Percentiles rank a stretch among this genome's conserved stretches.
Conservation (phyloP, 148 eudicot genomes). For the Heliosperma pusillum region DNA sequence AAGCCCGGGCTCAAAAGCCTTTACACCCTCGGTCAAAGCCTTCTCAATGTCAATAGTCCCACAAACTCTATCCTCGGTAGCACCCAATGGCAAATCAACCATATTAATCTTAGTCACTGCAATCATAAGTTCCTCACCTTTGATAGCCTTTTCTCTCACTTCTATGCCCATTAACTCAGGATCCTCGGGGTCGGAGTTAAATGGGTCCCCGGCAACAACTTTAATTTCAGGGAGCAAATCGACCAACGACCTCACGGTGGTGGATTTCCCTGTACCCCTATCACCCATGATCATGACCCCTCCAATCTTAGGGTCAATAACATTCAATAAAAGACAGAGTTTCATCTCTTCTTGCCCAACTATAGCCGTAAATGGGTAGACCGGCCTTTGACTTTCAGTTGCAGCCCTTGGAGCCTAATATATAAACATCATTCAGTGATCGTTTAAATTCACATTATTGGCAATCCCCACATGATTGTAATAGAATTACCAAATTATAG, state of each 20-base stretch:
- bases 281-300: slow-evolving; percentile 99
- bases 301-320: slow-evolving; percentile 95
- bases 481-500: neutral
- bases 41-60: slow-evolving; percentile 96
- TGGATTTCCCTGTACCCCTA: slow-evolving; percentile 93
- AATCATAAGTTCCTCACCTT: slow-evolving; percentile 63
- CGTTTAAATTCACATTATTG: neutral
- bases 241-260: slow-evolving; percentile 77
- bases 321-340: slow-evolving; percentile 82
- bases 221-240: slow-evolving; percentile 88
- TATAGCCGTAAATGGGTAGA: slow-evolving; percentile 89
- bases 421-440: slow-evolving; percentile 1
- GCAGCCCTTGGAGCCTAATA: slow-evolving; percentile 65
- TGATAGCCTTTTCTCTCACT: slow-evolving; percentile 65
- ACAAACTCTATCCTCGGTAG: slow-evolving; percentile 94
- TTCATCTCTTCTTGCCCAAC: slow-evolving; percentile 99
- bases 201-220: slow-evolving; percentile 81
- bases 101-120: slow-evolving; percentile 71
- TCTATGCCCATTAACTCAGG: slow-evolving; percentile 87
- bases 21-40: slow-evolving; percentile 88
- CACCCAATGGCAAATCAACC: slow-evolving; percentile 95
- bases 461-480: neutral
- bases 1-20: slow-evolving; percentile 98
- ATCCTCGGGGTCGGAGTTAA: slow-evolving; percentile 95
- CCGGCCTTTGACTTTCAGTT: slow-evolving; percentile 83